Conservation (phyloP, 2,329 filamentous ascomycete species). For the Chaetomiaceae sp. region DNA sequence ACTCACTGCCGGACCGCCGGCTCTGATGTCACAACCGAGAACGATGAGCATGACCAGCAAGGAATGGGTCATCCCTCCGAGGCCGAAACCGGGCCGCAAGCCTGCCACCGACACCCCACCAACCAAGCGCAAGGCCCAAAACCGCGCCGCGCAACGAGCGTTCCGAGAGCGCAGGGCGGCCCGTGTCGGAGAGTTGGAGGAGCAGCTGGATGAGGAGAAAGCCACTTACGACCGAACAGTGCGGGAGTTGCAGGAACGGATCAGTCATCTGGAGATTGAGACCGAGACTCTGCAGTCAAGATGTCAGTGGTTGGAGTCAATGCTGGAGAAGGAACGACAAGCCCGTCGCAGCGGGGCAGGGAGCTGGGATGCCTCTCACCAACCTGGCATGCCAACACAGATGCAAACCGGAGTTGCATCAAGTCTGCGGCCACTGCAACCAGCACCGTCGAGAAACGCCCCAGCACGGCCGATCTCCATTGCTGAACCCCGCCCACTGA, state of each 20-base stretch:
- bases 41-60: conserved; percentile 62
- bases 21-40: conserved; percentile 35
- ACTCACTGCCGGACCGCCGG: conserved; percentile 43
- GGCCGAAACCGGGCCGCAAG: conserved; percentile 87
- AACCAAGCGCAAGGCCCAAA: conserved; percentile 91
- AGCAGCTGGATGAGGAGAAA: conserved; percentile 58
- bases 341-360: conserved; percentile 31
- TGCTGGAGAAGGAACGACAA: conserved; percentile 55
- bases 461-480: conserved; percentile 16
- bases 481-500: conserved; percentile 30
- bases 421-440: conserved; percentile 15
- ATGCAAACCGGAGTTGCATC: no score
- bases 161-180: conserved; percentile 85
- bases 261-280: conserved; percentile 57
- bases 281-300: conserved; percentile 60
- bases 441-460: conserved; percentile 8
- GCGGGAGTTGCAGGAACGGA: conserved; percentile 52
- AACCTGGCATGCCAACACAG: neutral
- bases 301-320: conserved; percentile 58
- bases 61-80: conserved; percentile 80
- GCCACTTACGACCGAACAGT: conserved; percentile 54
- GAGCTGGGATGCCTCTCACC: conserved; percentile 16
- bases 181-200: conserved; percentile 71
- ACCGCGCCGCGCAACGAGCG: conserved; percentile 82
- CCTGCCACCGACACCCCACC: conserved; percentile 88